These are phyloP conservation scores for Pascua sp. DNA, from an alignment of 1,284 basidiomycete species.

Conservation along the genomic window DNA sequence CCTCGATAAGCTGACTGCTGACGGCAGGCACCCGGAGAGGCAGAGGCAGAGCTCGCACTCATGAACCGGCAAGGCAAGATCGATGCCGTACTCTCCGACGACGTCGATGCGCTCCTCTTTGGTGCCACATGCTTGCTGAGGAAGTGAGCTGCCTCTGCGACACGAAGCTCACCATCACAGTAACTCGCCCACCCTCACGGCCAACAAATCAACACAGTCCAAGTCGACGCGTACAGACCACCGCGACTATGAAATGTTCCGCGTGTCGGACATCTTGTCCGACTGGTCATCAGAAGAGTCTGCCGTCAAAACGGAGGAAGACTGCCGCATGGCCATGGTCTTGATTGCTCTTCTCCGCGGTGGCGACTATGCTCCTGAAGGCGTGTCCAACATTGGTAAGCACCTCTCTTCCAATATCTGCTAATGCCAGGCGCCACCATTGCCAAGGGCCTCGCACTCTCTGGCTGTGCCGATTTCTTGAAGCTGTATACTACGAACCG, in stretches of 20 bases:
- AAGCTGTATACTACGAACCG: conserved; percentile 56
- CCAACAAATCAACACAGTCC: conserved; percentile 13
- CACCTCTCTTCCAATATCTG: conserved; percentile 8
- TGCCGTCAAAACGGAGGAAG: conserved; percentile 38
- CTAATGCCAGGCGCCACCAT: conserved; percentile 42
- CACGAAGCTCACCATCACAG: conserved; percentile 51
- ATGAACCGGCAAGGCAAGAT: conserved; percentile 75
- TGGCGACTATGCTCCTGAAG: conserved; percentile 77
- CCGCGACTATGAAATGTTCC: conserved; percentile 68
- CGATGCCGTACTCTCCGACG: conserved; percentile 88
- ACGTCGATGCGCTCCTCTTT: conserved; percentile 88
- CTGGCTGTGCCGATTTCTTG: conserved; percentile 55
- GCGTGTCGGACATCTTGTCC: conserved; percentile 53
- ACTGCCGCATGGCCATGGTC: conserved; percentile 70
- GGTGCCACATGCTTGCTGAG: conserved; percentile 77
- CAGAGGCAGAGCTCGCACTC: conserved; percentile 91
- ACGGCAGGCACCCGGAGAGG: conserved; percentile 80
- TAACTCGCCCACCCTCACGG: conserved; percentile 61
- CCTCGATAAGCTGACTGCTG: not conserved
- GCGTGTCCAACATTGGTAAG: conserved; percentile 36
- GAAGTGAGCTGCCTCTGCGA: conserved; percentile 53
- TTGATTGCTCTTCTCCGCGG: conserved; percentile 81
- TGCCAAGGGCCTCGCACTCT: conserved; percentile 51
- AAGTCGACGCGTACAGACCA: conserved; percentile 48
- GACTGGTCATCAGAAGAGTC: conserved; percentile 26